Percentiles rank a stretch among this genome's conserved stretches.
Evolutionary conservation across 257 asterid genomes (phyloP).

Genomic region (Solanum clarkiae): DNA sequence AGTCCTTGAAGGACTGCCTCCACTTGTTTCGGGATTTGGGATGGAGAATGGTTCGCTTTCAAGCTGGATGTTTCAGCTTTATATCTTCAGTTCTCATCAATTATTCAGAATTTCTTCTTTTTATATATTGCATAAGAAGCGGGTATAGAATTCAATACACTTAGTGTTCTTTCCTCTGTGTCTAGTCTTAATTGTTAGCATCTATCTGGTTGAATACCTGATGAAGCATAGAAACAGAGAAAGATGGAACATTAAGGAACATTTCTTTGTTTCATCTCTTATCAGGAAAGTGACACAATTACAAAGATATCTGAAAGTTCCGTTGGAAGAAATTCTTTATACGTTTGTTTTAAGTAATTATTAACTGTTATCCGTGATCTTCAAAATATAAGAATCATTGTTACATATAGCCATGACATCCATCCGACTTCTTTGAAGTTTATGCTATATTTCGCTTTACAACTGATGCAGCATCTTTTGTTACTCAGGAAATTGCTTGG

Average conservation of each 20-base stretch:
- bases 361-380: neutral
- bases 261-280: neutral
- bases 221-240: neutral
- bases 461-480: neutral
- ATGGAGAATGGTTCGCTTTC: neutral
- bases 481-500: slow-evolving; percentile 76
- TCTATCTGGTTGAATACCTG: neutral
- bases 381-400: neutral
- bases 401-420: neutral
- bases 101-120: neutral
- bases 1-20: neutral
- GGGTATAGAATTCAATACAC: neutral
- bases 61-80: neutral
- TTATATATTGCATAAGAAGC: neutral
- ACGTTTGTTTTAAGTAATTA: neutral
- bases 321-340: neutral
- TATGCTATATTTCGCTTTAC: neutral
- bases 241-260: neutral
- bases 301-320: neutral
- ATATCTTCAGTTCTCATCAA: neutral
- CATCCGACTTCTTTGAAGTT: neutral
- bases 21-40: neutral
- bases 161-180: neutral
- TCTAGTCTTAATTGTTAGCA: neutral
- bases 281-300: neutral